Evolutionary conservation across 2,329 filamentous ascomycete species (phyloP).

Genomic region (Blumeria graminis): DNA sequence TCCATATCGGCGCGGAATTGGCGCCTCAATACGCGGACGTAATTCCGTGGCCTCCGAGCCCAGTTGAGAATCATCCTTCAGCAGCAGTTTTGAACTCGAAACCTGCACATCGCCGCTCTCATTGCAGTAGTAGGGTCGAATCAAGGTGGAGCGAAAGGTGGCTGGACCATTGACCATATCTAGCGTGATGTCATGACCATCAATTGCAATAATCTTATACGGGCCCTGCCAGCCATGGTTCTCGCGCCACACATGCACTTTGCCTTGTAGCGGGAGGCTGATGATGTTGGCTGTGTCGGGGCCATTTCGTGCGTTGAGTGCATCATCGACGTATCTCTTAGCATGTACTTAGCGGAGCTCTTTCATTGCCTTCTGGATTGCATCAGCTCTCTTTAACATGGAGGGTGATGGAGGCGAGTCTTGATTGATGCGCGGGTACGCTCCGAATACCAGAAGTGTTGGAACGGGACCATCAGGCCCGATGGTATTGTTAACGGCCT

Average conservation of each 20-base stretch:
- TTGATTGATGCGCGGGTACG: neutral
- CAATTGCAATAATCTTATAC: neutral
- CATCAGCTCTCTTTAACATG: neutral
- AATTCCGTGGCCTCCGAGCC: neutral
- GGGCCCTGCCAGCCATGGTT: neutral
- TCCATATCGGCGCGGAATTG: too few relatives aligned
- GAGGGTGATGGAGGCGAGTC: neutral
- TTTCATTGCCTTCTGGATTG: conserved; percentile 4
- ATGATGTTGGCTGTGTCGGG: neutral
- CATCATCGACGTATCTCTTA: conserved; percentile 1
- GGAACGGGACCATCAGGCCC: neutral
- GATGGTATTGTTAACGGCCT: neutral
- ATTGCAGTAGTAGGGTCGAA: neutral
- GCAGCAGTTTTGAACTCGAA: neutral
- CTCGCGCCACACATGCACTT: neutral
- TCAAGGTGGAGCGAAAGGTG: conserved; percentile 1
- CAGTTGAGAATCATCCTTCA: neutral
- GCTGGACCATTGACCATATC: neutral
- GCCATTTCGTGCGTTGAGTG: conserved; percentile 2
- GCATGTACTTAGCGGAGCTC: conserved; percentile 1
- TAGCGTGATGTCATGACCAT: neutral
- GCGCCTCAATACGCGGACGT: neutral
- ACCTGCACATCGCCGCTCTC: neutral
- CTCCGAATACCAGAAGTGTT: neutral
- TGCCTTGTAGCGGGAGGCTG: neutral